These are phyloP conservation scores for Penicillium cosmopolitanum DNA, from an alignment of 495 filamentous ascomycete species.

Conservation along the genomic window DNA sequence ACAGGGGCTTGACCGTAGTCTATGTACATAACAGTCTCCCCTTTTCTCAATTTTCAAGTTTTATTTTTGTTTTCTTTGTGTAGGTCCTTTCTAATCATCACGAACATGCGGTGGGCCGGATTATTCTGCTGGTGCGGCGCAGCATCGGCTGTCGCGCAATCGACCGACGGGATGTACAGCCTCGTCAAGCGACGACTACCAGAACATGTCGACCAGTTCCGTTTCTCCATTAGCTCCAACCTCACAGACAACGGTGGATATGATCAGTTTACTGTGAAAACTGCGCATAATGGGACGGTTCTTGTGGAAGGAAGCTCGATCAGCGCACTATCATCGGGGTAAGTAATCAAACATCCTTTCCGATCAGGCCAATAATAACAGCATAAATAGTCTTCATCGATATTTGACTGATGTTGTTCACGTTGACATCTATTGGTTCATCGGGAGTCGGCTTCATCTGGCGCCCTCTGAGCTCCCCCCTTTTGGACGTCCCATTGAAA, in stretches of 20 bases:
- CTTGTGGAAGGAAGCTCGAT: slow-evolving; percentile 48
- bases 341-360: slow-evolving; percentile 9
- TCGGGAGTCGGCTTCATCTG: slow-evolving; percentile 29
- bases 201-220: slow-evolving; percentile 43
- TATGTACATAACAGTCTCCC: not conserved
- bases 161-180: slow-evolving; percentile 46
- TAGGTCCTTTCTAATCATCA: not conserved
- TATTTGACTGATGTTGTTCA: slow-evolving; percentile 52
- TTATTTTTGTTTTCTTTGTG: not conserved
- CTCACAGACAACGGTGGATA: slow-evolving; percentile 25
- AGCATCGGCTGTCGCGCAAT: slow-evolving; percentile 26
- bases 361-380: not conserved
- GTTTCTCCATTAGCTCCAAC: slow-evolving; percentile 38
- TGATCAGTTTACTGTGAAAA: slow-evolving; percentile 49
- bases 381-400: slow-evolving; percentile 42
- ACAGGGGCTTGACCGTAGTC: slow-evolving; percentile 1
- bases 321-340: slow-evolving; percentile 53
- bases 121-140: slow-evolving; percentile 16
- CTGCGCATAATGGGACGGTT: slow-evolving; percentile 41
- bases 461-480: slow-evolving; percentile 26
- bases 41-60: not conserved
- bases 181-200: slow-evolving; percentile 52
- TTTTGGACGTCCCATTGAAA: slow-evolving; percentile 13
- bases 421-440: slow-evolving; percentile 58
- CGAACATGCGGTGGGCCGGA: slow-evolving; percentile 19